These are phyloP conservation scores for Pythium brachiatum DNA, from an alignment of 352 stramenopile genomes.

Conservation along the genomic window DNA sequence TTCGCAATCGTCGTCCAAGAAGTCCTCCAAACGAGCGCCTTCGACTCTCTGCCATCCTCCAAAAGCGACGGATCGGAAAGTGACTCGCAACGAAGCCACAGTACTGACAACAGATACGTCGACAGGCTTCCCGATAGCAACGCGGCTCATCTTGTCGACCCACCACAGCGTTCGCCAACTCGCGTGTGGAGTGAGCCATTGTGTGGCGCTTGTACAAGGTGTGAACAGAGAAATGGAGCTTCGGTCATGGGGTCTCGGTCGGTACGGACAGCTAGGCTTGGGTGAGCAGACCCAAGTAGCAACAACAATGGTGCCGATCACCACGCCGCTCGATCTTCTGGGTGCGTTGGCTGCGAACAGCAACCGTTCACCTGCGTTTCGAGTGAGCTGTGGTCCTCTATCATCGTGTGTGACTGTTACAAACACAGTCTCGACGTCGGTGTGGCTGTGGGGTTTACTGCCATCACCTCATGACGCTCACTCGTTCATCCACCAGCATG, in stretches of 20 bases:
- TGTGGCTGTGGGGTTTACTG: conserved; percentile 9
- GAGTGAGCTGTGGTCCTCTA: conserved; percentile 36
- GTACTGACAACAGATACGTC: neutral
- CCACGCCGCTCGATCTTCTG: conserved; percentile 14
- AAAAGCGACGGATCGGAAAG: neutral
- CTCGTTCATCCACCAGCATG: conserved; percentile 12
- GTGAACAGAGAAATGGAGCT: conserved; percentile 9
- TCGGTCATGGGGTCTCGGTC: conserved; percentile 34
- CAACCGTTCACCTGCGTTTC: neutral
- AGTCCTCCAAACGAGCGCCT: neutral
- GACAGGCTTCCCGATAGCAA: neutral
- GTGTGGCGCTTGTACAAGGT: conserved; percentile 21
- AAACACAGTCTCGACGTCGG: neutral
- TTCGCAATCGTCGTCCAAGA: neutral
- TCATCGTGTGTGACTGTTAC: conserved; percentile 25
- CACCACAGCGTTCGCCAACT: conserved; percentile 28
- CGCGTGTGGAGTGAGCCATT: conserved; percentile 43
- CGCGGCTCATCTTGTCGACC: neutral
- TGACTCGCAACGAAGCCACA: neutral
- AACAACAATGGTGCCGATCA: conserved; percentile 24
- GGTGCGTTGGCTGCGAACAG: conserved; percentile 8
- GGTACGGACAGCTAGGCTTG: conserved; percentile 51
- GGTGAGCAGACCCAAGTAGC: conserved; percentile 21
- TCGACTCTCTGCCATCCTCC: neutral
- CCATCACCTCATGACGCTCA: conserved; percentile 1